phyloP scores from a whole-genome alignment of 2,329 filamentous ascomycete species.

The Fusarium sp. region DNA sequence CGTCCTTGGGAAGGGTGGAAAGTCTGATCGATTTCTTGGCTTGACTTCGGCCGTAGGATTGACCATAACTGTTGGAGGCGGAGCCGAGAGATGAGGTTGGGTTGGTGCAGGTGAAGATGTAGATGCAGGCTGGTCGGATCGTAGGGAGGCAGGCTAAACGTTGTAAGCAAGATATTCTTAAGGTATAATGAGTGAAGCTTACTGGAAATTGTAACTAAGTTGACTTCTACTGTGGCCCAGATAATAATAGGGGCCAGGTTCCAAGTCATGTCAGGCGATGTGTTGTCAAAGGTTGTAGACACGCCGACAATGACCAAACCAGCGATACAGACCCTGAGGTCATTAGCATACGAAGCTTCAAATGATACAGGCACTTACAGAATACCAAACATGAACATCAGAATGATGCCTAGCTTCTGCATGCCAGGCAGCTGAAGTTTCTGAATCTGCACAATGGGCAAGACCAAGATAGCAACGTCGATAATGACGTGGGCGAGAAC shows the following conservation, averaged over 20 bases:
- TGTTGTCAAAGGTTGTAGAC: constrained; percentile 10
- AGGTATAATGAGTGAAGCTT: neutral
- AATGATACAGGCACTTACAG: constrained; percentile 27
- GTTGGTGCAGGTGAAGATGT: constrained; percentile 14
- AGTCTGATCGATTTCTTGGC: constrained; percentile 23
- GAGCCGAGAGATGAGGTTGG: constrained; percentile 4
- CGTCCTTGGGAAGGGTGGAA: constrained; percentile 13
- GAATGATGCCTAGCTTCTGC: constrained; percentile 45
- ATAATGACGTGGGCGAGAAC: constrained; percentile 48
- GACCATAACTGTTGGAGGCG: constrained; percentile 6
- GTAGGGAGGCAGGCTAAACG: constrained; percentile 28
- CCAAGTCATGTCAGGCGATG: constrained; percentile 23
- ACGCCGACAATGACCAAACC: constrained; percentile 23
- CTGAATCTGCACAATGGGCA: constrained; percentile 47
- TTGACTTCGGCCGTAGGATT: constrained; percentile 13
- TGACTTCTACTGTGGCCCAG: constrained; percentile 33
- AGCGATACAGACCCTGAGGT: constrained; percentile 17
- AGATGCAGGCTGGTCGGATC: constrained; percentile 23
- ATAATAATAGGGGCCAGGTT: constrained; percentile 23
- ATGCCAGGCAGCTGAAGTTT: constrained; percentile 43
- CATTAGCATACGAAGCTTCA: neutral
- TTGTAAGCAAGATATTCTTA: neutral
- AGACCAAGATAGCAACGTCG: constrained; percentile 46
- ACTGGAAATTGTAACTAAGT: constrained; percentile 30
- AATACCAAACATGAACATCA: constrained; percentile 44